phyloP scores from a whole-genome alignment of 2,329 filamentous ascomycete genomes.

The Coniella lustricola region DNA sequence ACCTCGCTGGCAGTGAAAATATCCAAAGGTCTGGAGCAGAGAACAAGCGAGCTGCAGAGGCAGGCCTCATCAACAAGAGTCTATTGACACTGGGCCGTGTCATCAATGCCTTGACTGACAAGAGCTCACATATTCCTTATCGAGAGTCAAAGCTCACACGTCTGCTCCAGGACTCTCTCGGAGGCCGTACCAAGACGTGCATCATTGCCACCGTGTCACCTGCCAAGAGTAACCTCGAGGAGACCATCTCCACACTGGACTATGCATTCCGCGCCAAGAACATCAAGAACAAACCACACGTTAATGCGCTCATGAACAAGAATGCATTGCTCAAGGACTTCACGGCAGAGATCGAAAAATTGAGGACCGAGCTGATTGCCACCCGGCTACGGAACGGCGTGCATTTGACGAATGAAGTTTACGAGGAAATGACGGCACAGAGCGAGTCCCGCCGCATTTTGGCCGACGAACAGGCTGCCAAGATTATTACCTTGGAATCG shows the following conservation, averaged over 20 bases:
- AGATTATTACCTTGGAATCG: constrained; percentile 84
- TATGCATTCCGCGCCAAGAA: constrained; percentile 98
- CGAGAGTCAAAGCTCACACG: constrained; percentile 94
- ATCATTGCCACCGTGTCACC: constrained; percentile 97
- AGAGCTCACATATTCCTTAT: constrained; percentile 78
- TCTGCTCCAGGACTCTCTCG: constrained; percentile 90
- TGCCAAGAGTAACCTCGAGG: constrained; percentile 89
- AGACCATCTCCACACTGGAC: constrained; percentile 96
- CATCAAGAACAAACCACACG: constrained; percentile 93
- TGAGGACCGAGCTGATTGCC: constrained; percentile 89
- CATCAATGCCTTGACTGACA: constrained; percentile 94
- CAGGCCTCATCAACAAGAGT: constrained; percentile 96
- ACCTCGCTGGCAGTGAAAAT: constrained; percentile 95
- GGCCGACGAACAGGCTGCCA: constrained; percentile 84
- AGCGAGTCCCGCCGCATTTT: constrained; percentile 89
- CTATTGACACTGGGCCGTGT: constrained; percentile 89
- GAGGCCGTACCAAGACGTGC: constrained; percentile 93
- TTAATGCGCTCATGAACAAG: constrained; percentile 88
- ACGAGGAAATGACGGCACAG: constrained; percentile 84
- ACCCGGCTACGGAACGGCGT: constrained; percentile 92
- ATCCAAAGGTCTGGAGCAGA: constrained; percentile 95
- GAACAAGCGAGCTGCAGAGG: constrained; percentile 94
- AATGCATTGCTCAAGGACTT: constrained; percentile 88
- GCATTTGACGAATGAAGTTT: constrained; percentile 81
- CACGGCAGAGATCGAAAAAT: constrained; percentile 83